Conservation (phyloP, 441 rosid genomes). For the Mallotus repandus region DNA sequence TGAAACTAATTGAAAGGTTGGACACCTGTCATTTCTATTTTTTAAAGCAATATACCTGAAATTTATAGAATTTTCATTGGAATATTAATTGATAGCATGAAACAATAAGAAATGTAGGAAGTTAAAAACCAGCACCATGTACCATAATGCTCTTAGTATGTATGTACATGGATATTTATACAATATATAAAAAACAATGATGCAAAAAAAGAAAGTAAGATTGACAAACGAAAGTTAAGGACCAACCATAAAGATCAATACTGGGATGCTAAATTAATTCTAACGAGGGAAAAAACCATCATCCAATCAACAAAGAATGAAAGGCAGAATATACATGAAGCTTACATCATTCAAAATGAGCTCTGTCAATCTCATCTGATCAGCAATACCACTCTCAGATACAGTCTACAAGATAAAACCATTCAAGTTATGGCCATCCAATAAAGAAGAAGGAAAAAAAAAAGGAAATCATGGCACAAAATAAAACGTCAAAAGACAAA, state of each 20-base stretch:
- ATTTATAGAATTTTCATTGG: neutral
- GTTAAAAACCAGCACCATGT: neutral
- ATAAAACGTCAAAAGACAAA: slow-evolving; percentile 5
- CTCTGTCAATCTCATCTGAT: slow-evolving; percentile 82
- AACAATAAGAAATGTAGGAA: neutral
- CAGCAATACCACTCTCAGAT: slow-evolving; percentile 85
- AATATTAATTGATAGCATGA: neutral
- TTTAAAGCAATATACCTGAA: too few relatives aligned
- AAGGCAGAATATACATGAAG: slow-evolving; percentile 16
- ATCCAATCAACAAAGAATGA: slow-evolving; percentile 8
- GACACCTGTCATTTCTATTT: too few relatives aligned
- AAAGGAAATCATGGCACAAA: neutral
- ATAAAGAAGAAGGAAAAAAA: neutral
- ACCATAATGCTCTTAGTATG: neutral
- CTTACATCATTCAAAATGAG: slow-evolving; percentile 89
- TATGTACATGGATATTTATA: neutral
- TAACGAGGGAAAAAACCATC: neutral
- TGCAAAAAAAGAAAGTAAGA: too few relatives aligned
- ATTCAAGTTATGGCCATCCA: slow-evolving; percentile 16
- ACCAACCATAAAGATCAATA: too few relatives aligned
- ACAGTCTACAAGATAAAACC: slow-evolving; percentile 64
- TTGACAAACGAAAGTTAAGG: too few relatives aligned
- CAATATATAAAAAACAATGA: neutral
- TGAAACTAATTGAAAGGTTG: too few relatives aligned
- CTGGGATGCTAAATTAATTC: too few relatives aligned